Evolutionary conservation across 106 monocot genomes (phyloP).

Genomic region (Dendrobium chrysotoxum): DNA sequence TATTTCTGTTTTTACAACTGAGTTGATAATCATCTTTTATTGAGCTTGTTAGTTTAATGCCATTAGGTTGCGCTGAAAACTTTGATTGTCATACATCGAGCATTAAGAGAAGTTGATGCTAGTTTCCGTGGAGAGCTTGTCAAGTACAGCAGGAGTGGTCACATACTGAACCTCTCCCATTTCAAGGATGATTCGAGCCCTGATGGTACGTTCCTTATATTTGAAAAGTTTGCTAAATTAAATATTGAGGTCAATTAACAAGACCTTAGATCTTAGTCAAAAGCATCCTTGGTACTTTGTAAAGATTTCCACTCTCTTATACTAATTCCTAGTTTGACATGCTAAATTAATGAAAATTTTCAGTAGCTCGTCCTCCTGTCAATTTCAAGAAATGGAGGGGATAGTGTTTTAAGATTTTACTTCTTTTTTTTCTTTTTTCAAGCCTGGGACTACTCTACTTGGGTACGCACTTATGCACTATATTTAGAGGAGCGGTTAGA

Average conservation of each 20-base stretch:
- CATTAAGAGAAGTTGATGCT: constrained; percentile 68
- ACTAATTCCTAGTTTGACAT: not conserved
- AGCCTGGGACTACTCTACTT: constrained; percentile 85
- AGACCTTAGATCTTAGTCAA: not conserved
- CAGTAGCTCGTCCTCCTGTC: not conserved
- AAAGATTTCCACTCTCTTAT: not conserved
- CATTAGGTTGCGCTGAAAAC: constrained; percentile 72
- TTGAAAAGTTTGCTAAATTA: not conserved
- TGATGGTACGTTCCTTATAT: constrained; percentile 33
- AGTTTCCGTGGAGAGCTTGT: constrained; percentile 71
- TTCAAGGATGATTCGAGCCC: constrained; percentile 82
- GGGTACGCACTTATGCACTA: constrained; percentile 71
- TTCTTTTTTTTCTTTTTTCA: constrained; percentile 2
- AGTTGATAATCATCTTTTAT: too few species aligned
- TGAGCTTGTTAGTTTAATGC: not conserved
- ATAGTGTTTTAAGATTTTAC: not conserved
- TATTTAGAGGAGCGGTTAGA: constrained; percentile 70
- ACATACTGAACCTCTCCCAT: constrained; percentile 69
- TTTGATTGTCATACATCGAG: constrained; percentile 72
- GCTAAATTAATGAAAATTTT: not conserved
- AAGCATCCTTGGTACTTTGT: not conserved
- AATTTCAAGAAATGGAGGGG: not conserved
- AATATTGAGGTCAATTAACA: not conserved
- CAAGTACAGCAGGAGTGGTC: constrained; percentile 33
- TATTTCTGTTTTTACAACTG: too few species aligned